Percentiles rank a stretch among this genome's conserved stretches.
phyloP scores from a whole-genome alignment of 768 basidiomycete species.

The Macrolepiota fuliginosa region DNA sequence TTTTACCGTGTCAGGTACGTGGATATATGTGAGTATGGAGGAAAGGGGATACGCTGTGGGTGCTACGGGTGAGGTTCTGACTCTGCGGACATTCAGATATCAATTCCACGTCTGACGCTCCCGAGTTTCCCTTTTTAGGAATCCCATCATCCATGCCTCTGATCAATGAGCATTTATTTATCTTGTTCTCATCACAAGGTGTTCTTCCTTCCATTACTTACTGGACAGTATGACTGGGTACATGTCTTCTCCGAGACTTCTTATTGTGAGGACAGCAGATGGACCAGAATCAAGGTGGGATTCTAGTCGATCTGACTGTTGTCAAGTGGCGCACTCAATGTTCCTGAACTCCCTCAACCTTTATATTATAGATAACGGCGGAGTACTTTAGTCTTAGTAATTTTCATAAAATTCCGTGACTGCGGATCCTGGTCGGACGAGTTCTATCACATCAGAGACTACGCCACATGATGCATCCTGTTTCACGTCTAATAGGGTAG shows the following conservation, averaged over 20 bases:
- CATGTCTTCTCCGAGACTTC: not conserved
- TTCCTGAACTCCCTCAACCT: not conserved
- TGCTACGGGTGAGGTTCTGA: not conserved
- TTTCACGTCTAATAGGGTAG: not conserved
- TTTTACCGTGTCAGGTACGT: not conserved
- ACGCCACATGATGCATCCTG: not conserved
- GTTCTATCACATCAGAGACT: not conserved
- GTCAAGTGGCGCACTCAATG: not conserved
- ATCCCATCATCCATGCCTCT: not conserved
- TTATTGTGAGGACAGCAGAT: not conserved
- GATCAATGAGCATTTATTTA: no score
- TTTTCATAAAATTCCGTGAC: not conserved
- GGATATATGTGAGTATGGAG: not conserved
- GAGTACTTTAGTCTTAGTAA: not conserved
- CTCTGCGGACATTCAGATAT: conserved; percentile 4
- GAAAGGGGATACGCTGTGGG: not conserved
- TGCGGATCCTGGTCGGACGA: not conserved
- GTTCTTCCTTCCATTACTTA: not conserved
- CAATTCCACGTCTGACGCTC: conserved; percentile 8
- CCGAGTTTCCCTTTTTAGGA: conserved; percentile 11
- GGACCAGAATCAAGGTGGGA: not conserved
- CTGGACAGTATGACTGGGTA: not conserved
- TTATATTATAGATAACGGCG: not conserved
- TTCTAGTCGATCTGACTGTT: not conserved
- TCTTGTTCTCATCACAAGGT: not conserved